These are phyloP conservation scores for Cicer arietinum DNA, from an alignment of 306 rosid species.

Conservation along the genomic window DNA sequence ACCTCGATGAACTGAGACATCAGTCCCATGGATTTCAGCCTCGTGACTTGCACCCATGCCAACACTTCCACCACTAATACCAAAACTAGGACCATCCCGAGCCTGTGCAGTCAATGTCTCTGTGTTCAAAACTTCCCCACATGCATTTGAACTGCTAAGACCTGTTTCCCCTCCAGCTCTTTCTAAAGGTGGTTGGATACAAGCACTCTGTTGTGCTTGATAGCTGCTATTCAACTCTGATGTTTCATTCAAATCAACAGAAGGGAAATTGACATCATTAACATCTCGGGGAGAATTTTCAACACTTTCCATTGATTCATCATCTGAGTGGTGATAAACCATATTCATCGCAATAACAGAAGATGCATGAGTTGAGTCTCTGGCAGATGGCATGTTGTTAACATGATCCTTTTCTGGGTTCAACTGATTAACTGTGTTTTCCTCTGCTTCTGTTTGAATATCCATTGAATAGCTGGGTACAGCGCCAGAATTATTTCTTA, in stretches of 20 bases:
- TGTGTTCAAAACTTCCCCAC: slow-evolving; percentile 91
- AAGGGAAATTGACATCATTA: slow-evolving; percentile 77
- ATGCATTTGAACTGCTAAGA: slow-evolving; percentile 92
- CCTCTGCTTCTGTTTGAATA: slow-evolving; percentile 53
- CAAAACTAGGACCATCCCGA: slow-evolving; percentile 89
- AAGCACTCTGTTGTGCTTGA: slow-evolving; percentile 85
- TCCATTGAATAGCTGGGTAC: slow-evolving; percentile 78
- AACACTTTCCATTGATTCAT: slow-evolving; percentile 97
- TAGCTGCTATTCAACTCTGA: slow-evolving; percentile 87
- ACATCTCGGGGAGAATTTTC: slow-evolving; percentile 77
- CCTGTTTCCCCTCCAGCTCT: slow-evolving; percentile 78
- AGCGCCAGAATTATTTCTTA: slow-evolving; percentile 66
- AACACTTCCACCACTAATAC: slow-evolving; percentile 97
- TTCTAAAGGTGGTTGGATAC: slow-evolving; percentile 68
- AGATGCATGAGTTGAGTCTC: slow-evolving; percentile 92
- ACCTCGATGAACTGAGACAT: slow-evolving; percentile 85
- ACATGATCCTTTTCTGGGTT: slow-evolving; percentile 67
- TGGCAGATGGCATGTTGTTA: slow-evolving; percentile 60
- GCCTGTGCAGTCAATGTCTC: slow-evolving; percentile 79
- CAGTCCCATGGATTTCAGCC: slow-evolving; percentile 97
- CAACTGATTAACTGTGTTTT: slow-evolving; percentile 45
- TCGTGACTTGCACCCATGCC: slow-evolving; percentile 99
- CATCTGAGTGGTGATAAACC: slow-evolving; percentile 66
- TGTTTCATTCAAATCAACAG: slow-evolving; percentile 87
- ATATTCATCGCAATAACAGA: slow-evolving; percentile 96